phyloP scores from a whole-genome alignment of 352 stramenopile species.

The Phytophthora brassicae region DNA sequence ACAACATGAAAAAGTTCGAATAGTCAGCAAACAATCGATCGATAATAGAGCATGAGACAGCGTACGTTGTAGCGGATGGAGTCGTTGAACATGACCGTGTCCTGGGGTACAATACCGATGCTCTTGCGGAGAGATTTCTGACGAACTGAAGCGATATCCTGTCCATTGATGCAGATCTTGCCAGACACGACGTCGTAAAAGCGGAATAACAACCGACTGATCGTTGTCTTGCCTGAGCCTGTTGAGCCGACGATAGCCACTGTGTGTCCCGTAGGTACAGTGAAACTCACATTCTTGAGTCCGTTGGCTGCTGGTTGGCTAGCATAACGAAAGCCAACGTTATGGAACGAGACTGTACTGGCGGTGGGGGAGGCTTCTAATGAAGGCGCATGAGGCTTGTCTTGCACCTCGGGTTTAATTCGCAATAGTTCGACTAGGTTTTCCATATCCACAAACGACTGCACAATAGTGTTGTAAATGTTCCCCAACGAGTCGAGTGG shows the following conservation, averaged over 20 bases:
- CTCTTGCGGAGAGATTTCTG: slow-evolving; percentile 87
- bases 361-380: slow-evolving; percentile 43
- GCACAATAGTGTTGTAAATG: slow-evolving; percentile 97
- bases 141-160: slow-evolving; percentile 85
- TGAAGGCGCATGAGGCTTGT: slow-evolving; percentile 73
- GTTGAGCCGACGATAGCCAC: slow-evolving; percentile 94
- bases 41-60: slow-evolving; percentile 1
- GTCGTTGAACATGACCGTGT: slow-evolving; percentile 98
- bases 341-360: slow-evolving; percentile 88
- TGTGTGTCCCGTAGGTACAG: slow-evolving; percentile 76
- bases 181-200: slow-evolving; percentile 95
- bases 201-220: slow-evolving; percentile 93
- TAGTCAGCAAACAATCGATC: background rate
- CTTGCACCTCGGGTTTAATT: slow-evolving; percentile 91
- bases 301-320: slow-evolving; percentile 84
- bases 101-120: slow-evolving; percentile 97
- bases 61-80: slow-evolving; percentile 95
- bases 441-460: slow-evolving; percentile 96
- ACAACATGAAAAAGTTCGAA: slow-evolving; percentile 13
- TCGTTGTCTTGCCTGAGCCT: slow-evolving; percentile 93
- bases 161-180: slow-evolving; percentile 82
- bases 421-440: slow-evolving; percentile 95
- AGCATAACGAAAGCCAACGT: slow-evolving; percentile 93
- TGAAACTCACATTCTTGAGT: slow-evolving; percentile 83
- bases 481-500: slow-evolving; percentile 95